These are phyloP conservation scores for Tubosaeta sp. DNA, from an alignment of 768 basidiomycete species.

Conservation along the genomic window DNA sequence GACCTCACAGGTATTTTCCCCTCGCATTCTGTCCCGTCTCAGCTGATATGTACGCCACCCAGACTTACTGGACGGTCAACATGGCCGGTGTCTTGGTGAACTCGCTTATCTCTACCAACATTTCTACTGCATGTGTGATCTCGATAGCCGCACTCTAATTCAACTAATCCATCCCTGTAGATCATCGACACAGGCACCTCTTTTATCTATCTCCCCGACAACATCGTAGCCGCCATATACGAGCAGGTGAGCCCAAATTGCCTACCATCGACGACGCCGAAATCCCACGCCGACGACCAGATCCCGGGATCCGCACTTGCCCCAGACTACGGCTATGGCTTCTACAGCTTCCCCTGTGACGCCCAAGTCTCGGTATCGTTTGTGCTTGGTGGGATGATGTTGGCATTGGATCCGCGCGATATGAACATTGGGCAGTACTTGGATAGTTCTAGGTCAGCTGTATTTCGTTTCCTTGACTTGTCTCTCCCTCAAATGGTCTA, in stretches of 20 bases:
- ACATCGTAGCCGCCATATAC: constrained; percentile 45
- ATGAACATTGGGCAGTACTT: constrained; percentile 50
- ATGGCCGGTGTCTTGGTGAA: constrained; percentile 45
- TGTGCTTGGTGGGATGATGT: constrained; percentile 39
- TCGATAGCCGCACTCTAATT: constrained; percentile 1
- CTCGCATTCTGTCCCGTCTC: not conserved
- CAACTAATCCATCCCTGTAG: constrained; percentile 26
- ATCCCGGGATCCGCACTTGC: constrained; percentile 47
- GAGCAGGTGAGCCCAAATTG: constrained; percentile 30
- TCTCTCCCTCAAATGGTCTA: too few species aligned
- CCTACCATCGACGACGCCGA: not conserved
- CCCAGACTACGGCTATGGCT: constrained; percentile 42
- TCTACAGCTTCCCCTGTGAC: constrained; percentile 55
- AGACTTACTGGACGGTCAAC: constrained; percentile 60
- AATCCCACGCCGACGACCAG: constrained; percentile 23
- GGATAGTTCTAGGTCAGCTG: constrained; percentile 25
- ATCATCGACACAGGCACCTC: constrained; percentile 69
- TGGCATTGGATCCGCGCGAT: constrained; percentile 43
- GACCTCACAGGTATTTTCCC: constrained; percentile 29
- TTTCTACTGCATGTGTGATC: constrained; percentile 16
- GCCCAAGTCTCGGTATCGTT: constrained; percentile 36
- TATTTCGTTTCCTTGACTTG: too few species aligned
- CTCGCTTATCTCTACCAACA: constrained; percentile 4
- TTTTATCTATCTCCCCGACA: constrained; percentile 53
- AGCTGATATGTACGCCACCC: not conserved